Base-by-base conservation (phyloP, 208 protist species). In the Porcisia hertigi region DNA sequence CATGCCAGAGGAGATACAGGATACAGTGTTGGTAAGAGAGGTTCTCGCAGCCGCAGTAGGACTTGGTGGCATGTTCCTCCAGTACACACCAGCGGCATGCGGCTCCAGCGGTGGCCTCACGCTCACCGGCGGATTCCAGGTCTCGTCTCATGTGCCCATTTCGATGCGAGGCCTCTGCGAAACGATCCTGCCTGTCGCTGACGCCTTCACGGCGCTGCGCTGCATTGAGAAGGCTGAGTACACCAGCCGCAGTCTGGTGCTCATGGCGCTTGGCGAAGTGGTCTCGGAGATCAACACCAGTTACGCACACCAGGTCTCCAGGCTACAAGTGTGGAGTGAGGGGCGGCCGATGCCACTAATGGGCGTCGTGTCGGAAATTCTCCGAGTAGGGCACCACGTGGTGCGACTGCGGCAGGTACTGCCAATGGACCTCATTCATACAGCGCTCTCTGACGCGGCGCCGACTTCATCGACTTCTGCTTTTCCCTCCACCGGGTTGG, bases 241-340 rank as follows among this genome's bases (percentile, higher is more conserved):
- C 79, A 65, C 82, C 45, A 86, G 88, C 23, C 81, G 86, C 30
- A 94, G 89, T 63, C 82, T 97, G 9, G 91, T 97, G 20, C 85
- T 84, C 8, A 97, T 97, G 93, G 90, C 93, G 39, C 87, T 97
- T 14, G 93, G 90, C 36, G 90, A 97, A 81, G 85, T 87, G 1
- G 87, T 97, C 9, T 90, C 88, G 16, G 90, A 97, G 73, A 84
- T 97, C 18, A 90, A 86, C 81, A 92, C 93, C 9, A 93, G 89
- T 82, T 97, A 93, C 75, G 91, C 89, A 0, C 86, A 92, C 41
- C 84, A 97, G 63, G 80, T 97, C 20, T 78, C 90, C 30, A 89
- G 88, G 52, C 83, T 97, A 52, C 80, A 93, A 78, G 80, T 83
- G 14, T 93, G 91, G 87, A 80, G 85, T 23, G 79, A 85, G 53